phyloP scores from a whole-genome alignment of 139 green algal species.

The Coccomyxa sp. region DNA sequence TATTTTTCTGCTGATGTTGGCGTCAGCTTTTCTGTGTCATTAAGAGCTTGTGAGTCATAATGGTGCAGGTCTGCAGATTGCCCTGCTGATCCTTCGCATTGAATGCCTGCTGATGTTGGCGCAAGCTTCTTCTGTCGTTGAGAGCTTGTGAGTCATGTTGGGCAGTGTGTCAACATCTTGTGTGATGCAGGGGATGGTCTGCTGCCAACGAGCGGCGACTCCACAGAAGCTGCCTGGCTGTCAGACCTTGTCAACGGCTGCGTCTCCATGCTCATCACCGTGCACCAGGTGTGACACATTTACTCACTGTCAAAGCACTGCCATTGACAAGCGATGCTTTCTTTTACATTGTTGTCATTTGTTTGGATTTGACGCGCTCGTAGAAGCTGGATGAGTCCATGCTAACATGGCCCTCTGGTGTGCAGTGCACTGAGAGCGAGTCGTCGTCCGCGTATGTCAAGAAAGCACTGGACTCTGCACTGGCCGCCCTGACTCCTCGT shows the following conservation, averaged over 20 bases:
- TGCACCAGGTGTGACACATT: constrained; percentile 22
- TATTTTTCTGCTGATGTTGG: too few species aligned
- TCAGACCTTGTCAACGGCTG: constrained; percentile 31
- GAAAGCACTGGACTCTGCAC: neutral
- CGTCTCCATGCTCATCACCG: constrained; percentile 35
- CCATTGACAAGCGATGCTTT: neutral
- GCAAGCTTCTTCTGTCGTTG: too few species aligned
- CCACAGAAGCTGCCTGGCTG: constrained; percentile 7
- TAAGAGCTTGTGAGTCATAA: too few species aligned
- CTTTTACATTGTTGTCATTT: neutral
- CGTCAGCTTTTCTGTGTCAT: too few species aligned
- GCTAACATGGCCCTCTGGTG: neutral
- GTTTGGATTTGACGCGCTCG: neutral
- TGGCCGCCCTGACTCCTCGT: neutral
- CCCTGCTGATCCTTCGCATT: too few species aligned
- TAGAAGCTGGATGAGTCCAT: neutral
- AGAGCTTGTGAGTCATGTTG: too few species aligned
- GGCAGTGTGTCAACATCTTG: too few species aligned
- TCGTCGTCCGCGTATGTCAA: neutral
- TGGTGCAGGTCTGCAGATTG: too few species aligned
- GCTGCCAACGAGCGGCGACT: too few species aligned
- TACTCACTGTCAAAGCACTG: neutral
- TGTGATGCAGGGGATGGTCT: too few species aligned
- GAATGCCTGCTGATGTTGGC: too few species aligned
- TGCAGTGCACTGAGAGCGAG: neutral